Evolutionary conservation across 129 eudicot species (phyloP).

Genomic region (Flaveria robusta): DNA sequence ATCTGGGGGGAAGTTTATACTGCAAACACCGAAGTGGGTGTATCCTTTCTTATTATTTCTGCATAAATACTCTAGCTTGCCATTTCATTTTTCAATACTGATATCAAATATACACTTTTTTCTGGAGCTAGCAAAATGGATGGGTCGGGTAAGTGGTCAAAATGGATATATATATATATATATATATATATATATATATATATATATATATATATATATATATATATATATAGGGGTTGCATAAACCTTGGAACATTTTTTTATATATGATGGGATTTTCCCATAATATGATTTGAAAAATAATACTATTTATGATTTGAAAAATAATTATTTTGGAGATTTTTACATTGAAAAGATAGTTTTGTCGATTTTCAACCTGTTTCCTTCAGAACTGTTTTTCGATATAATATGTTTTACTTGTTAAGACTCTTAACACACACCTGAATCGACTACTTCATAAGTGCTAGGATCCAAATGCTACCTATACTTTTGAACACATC

Average conservation of each 20-base stretch:
- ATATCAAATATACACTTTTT: background rate
- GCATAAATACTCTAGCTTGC: background rate
- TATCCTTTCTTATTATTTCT: constrained; percentile 56
- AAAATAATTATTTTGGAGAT: background rate
- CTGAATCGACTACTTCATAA: background rate
- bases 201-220: too few relatives aligned
- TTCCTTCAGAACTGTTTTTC: background rate
- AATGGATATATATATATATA: too few relatives aligned
- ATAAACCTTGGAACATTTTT: too few relatives aligned
- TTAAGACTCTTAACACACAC: background rate
- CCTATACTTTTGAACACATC: background rate
- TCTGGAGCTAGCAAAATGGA: background rate
- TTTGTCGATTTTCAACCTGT: background rate
- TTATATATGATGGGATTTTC: too few relatives aligned
- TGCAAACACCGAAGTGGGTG: constrained; percentile 74
- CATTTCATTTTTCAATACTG: background rate
- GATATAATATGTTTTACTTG: background rate
- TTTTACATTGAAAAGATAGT: too few relatives aligned
- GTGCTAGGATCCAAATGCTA: background rate
- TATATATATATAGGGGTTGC: too few relatives aligned
- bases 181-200: too few relatives aligned
- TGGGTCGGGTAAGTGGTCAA: background rate
- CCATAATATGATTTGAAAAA: background rate
- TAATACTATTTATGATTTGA: background rate
- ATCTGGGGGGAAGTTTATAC: constrained; percentile 63